Evolutionary conservation across 2,329 filamentous ascomycete genomes (phyloP).

Genomic region (Hymenoscyphus repandus): DNA sequence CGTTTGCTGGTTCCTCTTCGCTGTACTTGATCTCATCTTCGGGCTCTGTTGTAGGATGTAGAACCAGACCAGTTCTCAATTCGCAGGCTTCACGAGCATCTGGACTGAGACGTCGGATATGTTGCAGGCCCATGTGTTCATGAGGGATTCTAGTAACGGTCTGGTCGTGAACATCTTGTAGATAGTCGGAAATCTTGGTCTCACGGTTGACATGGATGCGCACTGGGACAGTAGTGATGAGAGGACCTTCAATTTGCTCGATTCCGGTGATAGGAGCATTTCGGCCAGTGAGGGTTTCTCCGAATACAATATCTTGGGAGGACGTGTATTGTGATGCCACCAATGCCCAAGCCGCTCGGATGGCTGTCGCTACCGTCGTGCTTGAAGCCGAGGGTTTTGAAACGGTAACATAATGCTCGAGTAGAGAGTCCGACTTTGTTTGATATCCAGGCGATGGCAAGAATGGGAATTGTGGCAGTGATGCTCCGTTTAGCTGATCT

Average conservation of each 20-base stretch:
- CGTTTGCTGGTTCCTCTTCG: not conserved
- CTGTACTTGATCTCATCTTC: conserved; percentile 16
- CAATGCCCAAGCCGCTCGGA: conserved; percentile 36
- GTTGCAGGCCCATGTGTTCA: conserved; percentile 24
- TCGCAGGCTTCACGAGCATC: conserved; percentile 23
- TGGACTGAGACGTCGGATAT: conserved; percentile 21
- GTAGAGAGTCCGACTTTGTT: conserved; percentile 37
- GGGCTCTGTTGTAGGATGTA: conserved; percentile 16
- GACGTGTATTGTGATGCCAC: conserved; percentile 36
- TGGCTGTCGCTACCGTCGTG: conserved; percentile 21
- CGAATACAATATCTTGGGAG: conserved; percentile 38
- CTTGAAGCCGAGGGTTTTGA: conserved; percentile 6
- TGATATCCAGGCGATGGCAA: conserved; percentile 43
- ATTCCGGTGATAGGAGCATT: conserved; percentile 36
- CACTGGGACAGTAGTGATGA: conserved; percentile 40
- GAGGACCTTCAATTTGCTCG: conserved; percentile 39
- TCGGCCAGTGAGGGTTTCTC: conserved; percentile 40
- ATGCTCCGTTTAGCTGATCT: conserved; percentile 38
- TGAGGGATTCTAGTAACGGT: conserved; percentile 42
- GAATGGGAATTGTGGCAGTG: conserved; percentile 44
- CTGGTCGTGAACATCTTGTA: conserved; percentile 42
- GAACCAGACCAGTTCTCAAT: conserved; percentile 17
- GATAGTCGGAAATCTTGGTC: conserved; percentile 35
- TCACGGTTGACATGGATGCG: conserved; percentile 32
- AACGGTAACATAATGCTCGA: conserved; percentile 36